Base-by-base conservation (phyloP, 1,139 yeast genomes). In the Debaryomyces singareniensis region DNA sequence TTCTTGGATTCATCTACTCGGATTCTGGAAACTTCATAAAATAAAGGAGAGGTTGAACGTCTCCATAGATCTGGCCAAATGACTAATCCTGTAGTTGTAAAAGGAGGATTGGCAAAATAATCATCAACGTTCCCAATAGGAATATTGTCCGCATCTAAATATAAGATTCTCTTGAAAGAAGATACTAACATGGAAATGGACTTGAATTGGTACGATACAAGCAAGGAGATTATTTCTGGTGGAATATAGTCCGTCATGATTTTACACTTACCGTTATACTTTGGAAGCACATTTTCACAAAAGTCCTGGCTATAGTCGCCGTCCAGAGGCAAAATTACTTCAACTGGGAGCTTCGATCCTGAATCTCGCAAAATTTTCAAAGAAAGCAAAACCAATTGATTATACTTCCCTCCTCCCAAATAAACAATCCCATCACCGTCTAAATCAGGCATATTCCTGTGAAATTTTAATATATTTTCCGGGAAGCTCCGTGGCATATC, bases 371-470 rank as follows among this genome's bases (percentile, higher is more conserved):
- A 51, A 24, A 73, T 61, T 45, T 70, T 68, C 28, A 78, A 65
- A n/a, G 78, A 69, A 5, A 72, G 49, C 15, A 74, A 50, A 5
- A 75, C 71, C 30, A 76, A 59, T 50, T 78, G 75, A 38, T 76
- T 63, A 47, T 67, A 75, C 36, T 62, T 61, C 21, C 73, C 81
- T 36, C 83, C 84, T 20, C 81, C 84, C 31, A 78, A 68, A 42
- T 73, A 71, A 4, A 76, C 79, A 27, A 75, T 72, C 24, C 85
- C 83, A 36, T 65, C 61, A 10, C 77, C 79, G 31, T 54, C 42
- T 63, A 59, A 54, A 36, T 54, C 58, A 13, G 42, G 40, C 31
- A 48, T 51, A 33, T 38, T 46, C 30, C 42, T 43, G 25, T 49
- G 49, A 24, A 21, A 37, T 13, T 44, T 35, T 23, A 43, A 32